Evolutionary conservation across 768 basidiomycete genomes (phyloP), one percentile per base, ranked within the genome.

Genomic region (Panaeolus papilionaceus): DNA sequence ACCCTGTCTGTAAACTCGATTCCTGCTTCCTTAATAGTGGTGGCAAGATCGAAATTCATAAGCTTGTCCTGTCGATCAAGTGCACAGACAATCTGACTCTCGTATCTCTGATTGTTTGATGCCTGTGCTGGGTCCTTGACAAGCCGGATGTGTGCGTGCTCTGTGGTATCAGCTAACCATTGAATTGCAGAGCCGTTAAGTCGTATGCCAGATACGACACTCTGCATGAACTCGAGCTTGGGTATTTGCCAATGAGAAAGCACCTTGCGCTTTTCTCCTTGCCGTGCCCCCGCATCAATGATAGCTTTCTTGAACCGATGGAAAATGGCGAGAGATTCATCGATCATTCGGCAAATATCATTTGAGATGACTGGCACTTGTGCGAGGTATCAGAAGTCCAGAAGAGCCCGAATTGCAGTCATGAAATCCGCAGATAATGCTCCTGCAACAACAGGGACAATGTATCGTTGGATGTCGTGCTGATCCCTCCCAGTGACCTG

Each of bases 141-240:
- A 28, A 74, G 49, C 0, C 70, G 72, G 63, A 77, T 77, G 44
- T 80, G 74, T 2, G 74, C 58, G 28, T 71, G 70, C 65, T 82
- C 75, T n/a, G 76, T 77, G 14, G 73, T 66, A 69, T 82, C 75
- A 1, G 75, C 72, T 61, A 79, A 75, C 71, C 73, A 79, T 62
- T 83, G 76, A 14, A 73, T 69, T 1, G 75, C 62, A 11, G 69
- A 72, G 3, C 80, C 81, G 40, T 72, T 74, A 0, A 28, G 38
- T 2, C 66, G 47, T n/a, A 76, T 77, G 62, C 71, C 77, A 0
- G 39, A 20, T 1, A 61, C 18, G 11, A 81, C 71, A 40, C 72
- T 76, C 12, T 80, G 79, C 40, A 81, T 68, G 9, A 78, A 66
- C 63, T 81, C 79, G 28, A 82, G 75, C 66, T 84, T 84, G 0